A percentile compares a stretch with the other conserved stretches of the same genome.
Conservation (phyloP, 257 asterid genomes). For the Petunia secreta region DNA sequence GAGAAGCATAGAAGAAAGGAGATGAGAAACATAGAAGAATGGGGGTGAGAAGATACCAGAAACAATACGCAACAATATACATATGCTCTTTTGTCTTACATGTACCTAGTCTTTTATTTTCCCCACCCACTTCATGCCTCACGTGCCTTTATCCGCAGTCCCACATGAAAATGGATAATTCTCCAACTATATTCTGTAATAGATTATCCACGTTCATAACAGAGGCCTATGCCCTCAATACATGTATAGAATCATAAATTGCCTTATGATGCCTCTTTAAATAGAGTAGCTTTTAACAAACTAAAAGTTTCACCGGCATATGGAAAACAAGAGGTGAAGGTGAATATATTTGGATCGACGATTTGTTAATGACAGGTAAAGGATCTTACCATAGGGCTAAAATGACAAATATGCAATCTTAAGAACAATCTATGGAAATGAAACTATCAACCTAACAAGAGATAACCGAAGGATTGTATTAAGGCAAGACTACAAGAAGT, state of each 20-base stretch:
- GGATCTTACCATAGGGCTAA: neutral
- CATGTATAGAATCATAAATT: neutral
- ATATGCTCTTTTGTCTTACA: no score
- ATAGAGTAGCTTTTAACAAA: neutral
- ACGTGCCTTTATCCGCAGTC: no score
- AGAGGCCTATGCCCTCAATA: neutral
- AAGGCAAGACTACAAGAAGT: neutral
- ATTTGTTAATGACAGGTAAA: neutral
- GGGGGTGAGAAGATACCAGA: no score
- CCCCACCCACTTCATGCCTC: no score
- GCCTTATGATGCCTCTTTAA: neutral
- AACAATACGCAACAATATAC: no score
- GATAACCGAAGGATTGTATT: neutral
- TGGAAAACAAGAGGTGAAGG: neutral
- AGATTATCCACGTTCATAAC: no score
- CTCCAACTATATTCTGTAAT: no score
- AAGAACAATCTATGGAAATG: neutral
- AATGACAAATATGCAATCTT: neutral
- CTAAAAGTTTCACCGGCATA: neutral
- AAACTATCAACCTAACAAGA: neutral
- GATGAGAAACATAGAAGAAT: no score
- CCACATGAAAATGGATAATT: no score
- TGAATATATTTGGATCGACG: constrained; percentile 5
- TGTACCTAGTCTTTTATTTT: no score
- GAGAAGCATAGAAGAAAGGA: no score